Conservation (phyloP, 2,329 filamentous ascomycete species). For the Penicillium sp. region DNA sequence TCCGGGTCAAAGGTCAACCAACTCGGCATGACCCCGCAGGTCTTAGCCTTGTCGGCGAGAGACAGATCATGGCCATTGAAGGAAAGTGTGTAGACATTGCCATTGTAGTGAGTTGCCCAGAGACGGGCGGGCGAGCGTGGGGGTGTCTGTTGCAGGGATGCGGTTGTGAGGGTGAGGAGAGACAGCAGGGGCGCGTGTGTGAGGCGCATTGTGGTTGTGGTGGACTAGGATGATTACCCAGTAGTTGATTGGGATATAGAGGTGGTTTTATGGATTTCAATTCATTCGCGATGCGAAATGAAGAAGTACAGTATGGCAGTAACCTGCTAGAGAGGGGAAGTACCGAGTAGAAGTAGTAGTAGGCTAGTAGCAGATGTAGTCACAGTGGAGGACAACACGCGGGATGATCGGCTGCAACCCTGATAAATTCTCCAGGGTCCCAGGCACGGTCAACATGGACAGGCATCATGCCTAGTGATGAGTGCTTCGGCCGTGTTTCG, state of each 20-base stretch:
- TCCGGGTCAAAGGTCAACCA: conserved; percentile 43
- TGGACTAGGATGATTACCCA: neutral
- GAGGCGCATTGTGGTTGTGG: conserved; percentile 20
- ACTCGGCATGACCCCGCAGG: conserved; percentile 45
- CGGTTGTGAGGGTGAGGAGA: conserved; percentile 9
- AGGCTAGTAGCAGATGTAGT: too few species aligned
- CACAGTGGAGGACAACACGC: neutral
- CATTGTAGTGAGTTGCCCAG: conserved; percentile 34
- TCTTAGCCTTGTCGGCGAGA: conserved; percentile 33
- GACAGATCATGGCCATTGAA: conserved; percentile 29
- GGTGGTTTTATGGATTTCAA: neutral
- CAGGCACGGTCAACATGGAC: conserved; percentile 3
- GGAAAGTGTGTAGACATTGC: conserved; percentile 31
- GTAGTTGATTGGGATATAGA: neutral
- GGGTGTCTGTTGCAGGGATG: conserved; percentile 1
- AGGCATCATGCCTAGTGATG: neutral
- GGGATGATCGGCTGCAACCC: conserved; percentile 16
- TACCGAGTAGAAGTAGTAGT: neutral
- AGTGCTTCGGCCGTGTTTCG: conserved; percentile 9
- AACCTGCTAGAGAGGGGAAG: neutral
- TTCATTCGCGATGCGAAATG: neutral
- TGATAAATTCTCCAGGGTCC: neutral
- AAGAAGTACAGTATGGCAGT: neutral
- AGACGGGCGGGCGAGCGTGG: conserved; percentile 17
- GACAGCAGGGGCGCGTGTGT: conserved; percentile 17